A percentile compares a stretch with the other conserved stretches of the same genome.
Conservation (phyloP, 768 basidiomycete species). For the Xanthoconium stramineum region DNA sequence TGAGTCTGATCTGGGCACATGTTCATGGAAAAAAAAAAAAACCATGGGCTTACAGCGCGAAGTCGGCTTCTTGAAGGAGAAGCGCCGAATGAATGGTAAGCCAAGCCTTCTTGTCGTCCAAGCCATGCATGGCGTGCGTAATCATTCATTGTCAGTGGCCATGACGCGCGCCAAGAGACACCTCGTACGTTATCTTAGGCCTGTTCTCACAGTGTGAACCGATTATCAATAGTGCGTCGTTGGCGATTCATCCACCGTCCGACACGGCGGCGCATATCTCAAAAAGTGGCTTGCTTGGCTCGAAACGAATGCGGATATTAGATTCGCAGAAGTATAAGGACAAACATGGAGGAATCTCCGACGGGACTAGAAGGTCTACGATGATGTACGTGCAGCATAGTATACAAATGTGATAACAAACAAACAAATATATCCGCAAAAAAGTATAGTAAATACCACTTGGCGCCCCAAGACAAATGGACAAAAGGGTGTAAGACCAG, state of each 20-base stretch:
- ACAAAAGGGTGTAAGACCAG: conserved; percentile 1
- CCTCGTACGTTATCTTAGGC: conserved; percentile 51
- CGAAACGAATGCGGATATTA: conserved; percentile 85
- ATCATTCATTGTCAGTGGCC: conserved; percentile 49
- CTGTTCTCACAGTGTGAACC: background rate
- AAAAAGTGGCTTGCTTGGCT: conserved; percentile 91
- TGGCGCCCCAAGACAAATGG: background rate
- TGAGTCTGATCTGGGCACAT: background rate
- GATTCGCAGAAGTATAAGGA: conserved; percentile 61
- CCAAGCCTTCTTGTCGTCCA: background rate
- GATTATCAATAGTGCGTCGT: conserved; percentile 66
- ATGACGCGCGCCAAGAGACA: conserved; percentile 92
- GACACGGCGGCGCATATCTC: conserved; percentile 78
- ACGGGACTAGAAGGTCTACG: background rate
- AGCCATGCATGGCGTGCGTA: background rate
- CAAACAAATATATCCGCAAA: background rate
- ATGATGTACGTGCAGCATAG: background rate
- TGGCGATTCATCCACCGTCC: conserved; percentile 90
- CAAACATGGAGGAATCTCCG: background rate
- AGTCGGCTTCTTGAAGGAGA: conserved; percentile 93
- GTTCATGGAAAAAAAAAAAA: too few relatives aligned
- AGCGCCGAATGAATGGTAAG: conserved; percentile 83
- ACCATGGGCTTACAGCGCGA: conserved; percentile 54
- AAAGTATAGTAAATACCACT: conserved; percentile 12
- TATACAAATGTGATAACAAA: background rate